A percentile compares a stretch with the other conserved stretches of the same genome.
phyloP scores from a whole-genome alignment of 2,329 filamentous ascomycete genomes.

The Fusarium agapanthi region DNA sequence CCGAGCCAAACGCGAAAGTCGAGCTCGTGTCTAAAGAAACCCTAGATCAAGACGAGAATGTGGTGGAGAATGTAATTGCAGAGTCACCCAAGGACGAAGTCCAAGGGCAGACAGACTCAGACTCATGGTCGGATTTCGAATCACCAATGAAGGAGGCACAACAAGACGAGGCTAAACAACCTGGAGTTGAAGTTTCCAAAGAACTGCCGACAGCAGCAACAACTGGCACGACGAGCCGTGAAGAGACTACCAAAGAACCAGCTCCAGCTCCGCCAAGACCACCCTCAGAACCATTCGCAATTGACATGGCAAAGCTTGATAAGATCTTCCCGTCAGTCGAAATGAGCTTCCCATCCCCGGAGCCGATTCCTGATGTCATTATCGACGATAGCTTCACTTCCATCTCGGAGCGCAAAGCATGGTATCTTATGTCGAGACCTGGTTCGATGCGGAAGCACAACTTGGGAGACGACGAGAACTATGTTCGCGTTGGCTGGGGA shows the following conservation, averaged over 20 bases:
- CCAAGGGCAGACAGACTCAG: slow-evolving; percentile 3
- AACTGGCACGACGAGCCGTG: not conserved
- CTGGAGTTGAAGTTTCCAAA: not conserved
- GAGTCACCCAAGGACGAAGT: not conserved
- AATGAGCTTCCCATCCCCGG: slow-evolving; percentile 42
- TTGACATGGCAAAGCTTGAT: slow-evolving; percentile 49
- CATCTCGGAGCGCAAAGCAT: slow-evolving; percentile 67
- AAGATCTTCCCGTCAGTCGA: slow-evolving; percentile 45
- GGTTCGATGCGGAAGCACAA: slow-evolving; percentile 67
- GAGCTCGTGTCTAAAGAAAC: not conserved
- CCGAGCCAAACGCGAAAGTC: not conserved
- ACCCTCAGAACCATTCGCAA: slow-evolving; percentile 33
- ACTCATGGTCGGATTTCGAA: slow-evolving; percentile 35
- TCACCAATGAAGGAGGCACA: slow-evolving; percentile 13
- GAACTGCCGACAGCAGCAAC: not conserved
- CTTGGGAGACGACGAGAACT: slow-evolving; percentile 66
- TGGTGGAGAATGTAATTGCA: not conserved
- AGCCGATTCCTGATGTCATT: slow-evolving; percentile 55
- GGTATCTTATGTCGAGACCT: slow-evolving; percentile 71
- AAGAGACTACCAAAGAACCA: not conserved
- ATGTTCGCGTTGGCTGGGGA: slow-evolving; percentile 66
- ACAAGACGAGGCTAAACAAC: not conserved
- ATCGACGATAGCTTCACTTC: slow-evolving; percentile 62
- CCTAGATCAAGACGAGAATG: not conserved
- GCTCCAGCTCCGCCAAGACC: not conserved